phyloP scores from a whole-genome alignment of 805 yeast species.

The Candida dajiaensis region DNA sequence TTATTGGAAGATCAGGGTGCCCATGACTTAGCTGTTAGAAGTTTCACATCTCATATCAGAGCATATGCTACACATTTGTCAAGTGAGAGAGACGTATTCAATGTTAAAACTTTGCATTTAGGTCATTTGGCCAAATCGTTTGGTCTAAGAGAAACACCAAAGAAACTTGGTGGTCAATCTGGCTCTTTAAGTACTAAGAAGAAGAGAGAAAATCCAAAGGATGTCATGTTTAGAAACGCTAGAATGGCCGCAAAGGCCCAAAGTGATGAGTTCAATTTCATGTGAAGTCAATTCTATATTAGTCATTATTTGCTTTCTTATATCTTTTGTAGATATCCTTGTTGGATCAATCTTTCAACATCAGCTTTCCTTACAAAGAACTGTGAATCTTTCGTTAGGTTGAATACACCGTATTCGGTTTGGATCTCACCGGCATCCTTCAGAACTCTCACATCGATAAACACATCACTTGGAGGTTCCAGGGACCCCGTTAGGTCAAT shows the following conservation, averaged over 20 bases:
- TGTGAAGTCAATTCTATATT: conserved; percentile 13
- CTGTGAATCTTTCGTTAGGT: conserved; percentile 87
- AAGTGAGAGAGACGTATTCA: conserved; percentile 72
- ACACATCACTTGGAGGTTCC: conserved; percentile 86
- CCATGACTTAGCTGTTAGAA: conserved; percentile 67
- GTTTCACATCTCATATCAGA: conserved; percentile 82
- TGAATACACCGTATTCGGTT: conserved; percentile 95
- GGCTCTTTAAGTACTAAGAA: conserved; percentile 31
- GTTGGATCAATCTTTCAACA: conserved; percentile 90
- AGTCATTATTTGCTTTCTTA: conserved; percentile 14
- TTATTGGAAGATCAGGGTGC: conserved; percentile 59
- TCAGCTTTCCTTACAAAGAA: conserved; percentile 92
- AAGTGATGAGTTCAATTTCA: conserved; percentile 67
- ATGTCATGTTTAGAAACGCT: conserved; percentile 74
- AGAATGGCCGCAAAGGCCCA: conserved; percentile 56
- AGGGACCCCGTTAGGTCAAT: conserved; percentile 84
- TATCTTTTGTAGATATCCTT: conserved; percentile 81
- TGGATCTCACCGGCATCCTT: conserved; percentile 96
- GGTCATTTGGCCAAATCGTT: conserved; percentile 96
- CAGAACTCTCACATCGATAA: conserved; percentile 88
- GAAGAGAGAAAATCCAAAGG: conserved; percentile 61
- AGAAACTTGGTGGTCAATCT: conserved; percentile 51
- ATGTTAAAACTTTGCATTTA: conserved; percentile 75
- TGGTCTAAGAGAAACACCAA: conserved; percentile 93
- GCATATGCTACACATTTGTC: conserved; percentile 95